phyloP scores from a whole-genome alignment of 2,329 filamentous ascomycete species.

The Hawksworthiomyces lignivorus region DNA sequence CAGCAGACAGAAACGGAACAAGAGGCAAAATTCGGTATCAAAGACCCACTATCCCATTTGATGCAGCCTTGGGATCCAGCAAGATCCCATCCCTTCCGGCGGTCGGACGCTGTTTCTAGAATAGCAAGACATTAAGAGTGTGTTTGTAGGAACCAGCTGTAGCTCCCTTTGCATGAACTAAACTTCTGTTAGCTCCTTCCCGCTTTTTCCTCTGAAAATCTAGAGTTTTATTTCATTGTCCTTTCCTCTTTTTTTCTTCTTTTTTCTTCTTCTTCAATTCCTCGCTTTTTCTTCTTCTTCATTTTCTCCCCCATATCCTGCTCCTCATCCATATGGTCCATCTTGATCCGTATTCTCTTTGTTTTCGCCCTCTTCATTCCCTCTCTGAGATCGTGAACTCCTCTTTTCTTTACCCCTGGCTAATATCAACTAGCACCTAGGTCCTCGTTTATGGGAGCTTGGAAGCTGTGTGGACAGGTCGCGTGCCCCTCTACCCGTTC shows the following conservation, averaged over 20 bases:
- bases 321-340: too few species aligned
- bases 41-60: too few species aligned
- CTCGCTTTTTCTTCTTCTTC: neutral
- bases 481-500: neutral
- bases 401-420: too few species aligned
- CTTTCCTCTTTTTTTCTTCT: neutral
- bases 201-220: neutral
- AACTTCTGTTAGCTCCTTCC: too few species aligned
- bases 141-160: too few species aligned
- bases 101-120: slow-evolving; percentile 3
- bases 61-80: neutral
- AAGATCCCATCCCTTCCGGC: slow-evolving; percentile 5
- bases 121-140: too few species aligned
- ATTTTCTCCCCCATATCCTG: neutral
- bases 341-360: too few species aligned
- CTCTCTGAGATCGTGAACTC: too few species aligned
- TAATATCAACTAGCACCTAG: too few species aligned
- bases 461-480: neutral
- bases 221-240: neutral
- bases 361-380: too few species aligned
- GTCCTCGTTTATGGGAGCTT: neutral
- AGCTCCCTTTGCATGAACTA: neutral
- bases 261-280: neutral
- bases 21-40: too few species aligned
- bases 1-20: too few species aligned